Conservation (phyloP, 306 rosid genomes). For the Medicago ruthenica region DNA sequence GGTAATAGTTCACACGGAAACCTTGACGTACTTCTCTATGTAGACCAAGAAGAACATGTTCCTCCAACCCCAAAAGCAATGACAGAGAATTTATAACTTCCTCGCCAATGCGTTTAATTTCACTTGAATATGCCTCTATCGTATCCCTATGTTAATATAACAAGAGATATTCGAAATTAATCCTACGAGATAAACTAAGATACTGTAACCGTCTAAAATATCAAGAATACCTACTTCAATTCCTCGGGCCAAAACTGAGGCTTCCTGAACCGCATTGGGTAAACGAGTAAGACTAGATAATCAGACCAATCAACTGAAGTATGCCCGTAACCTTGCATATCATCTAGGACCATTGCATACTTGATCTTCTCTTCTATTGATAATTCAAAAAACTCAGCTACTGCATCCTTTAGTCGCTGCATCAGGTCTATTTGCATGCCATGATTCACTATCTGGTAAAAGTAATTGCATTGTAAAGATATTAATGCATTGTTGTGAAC, state of each 20-base stretch:
- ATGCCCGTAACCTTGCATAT: conserved; percentile 50
- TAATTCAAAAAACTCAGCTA: conserved; percentile 46
- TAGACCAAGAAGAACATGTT: conserved; percentile 42
- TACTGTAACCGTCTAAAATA: too few species aligned
- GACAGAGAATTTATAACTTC: conserved; percentile 45
- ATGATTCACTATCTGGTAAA: conserved; percentile 50
- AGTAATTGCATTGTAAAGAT: too few species aligned
- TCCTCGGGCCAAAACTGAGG: conserved; percentile 41
- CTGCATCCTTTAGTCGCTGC: conserved; percentile 43
- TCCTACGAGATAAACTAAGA: too few species aligned
- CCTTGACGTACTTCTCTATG: conserved; percentile 40
- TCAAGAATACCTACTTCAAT: too few species aligned
- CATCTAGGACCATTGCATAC: conserved; percentile 27
- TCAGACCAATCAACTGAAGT: neutral
- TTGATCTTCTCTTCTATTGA: conserved; percentile 54
- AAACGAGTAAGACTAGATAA: neutral
- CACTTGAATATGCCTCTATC: conserved; percentile 48
- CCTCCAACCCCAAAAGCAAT: conserved; percentile 47
- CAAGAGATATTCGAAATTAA: too few species aligned
- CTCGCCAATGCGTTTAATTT: conserved; percentile 36
- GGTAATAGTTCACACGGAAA: conserved; percentile 48
- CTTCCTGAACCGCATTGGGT: conserved; percentile 37
- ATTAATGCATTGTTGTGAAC: too few species aligned
- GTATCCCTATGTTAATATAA: conserved; percentile 28
- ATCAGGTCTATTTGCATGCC: conserved; percentile 43